phyloP scores from a whole-genome alignment of 2,329 filamentous ascomycete species.

The Talaromyces funiculosus region DNA sequence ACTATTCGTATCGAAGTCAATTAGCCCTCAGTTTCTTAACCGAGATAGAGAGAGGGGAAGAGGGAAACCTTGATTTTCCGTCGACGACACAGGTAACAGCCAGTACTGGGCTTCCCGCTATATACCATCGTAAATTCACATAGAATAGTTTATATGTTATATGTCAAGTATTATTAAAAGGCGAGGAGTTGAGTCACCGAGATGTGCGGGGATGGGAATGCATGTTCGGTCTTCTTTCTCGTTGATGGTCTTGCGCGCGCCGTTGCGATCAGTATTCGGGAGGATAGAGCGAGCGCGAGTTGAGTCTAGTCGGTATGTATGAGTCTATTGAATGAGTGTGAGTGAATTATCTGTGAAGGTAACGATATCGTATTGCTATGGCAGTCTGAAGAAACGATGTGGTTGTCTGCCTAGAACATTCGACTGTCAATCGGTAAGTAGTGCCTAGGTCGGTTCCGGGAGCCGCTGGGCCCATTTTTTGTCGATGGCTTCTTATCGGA shows the following conservation, averaged over 20 bases:
- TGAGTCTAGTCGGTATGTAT: neutral
- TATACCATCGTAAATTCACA: conserved; percentile 32
- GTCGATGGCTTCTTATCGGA: neutral
- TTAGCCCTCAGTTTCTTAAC: conserved; percentile 13
- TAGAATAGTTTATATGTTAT: neutral
- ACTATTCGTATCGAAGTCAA: conserved; percentile 13
- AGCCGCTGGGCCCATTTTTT: too few species aligned
- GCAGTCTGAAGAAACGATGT: neutral
- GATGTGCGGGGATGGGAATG: neutral
- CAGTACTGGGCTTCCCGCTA: conserved; percentile 35
- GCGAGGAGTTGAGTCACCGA: conserved; percentile 10
- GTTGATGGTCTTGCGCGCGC: neutral
- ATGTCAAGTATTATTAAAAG: neutral
- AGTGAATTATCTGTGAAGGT: neutral
- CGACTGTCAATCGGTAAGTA: neutral
- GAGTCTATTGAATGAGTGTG: neutral
- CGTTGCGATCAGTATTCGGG: neutral
- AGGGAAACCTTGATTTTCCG: conserved; percentile 35
- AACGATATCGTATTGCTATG: neutral
- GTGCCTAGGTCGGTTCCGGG: neutral
- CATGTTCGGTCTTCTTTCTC: neutral
- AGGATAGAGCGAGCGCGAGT: neutral
- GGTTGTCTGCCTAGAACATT: neutral
- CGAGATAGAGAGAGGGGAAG: neutral
- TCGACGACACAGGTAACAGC: conserved; percentile 36